Base-by-base conservation (phyloP, 2,329 filamentous ascomycete species). In the Pseudocercospora fijiensis region DNA sequence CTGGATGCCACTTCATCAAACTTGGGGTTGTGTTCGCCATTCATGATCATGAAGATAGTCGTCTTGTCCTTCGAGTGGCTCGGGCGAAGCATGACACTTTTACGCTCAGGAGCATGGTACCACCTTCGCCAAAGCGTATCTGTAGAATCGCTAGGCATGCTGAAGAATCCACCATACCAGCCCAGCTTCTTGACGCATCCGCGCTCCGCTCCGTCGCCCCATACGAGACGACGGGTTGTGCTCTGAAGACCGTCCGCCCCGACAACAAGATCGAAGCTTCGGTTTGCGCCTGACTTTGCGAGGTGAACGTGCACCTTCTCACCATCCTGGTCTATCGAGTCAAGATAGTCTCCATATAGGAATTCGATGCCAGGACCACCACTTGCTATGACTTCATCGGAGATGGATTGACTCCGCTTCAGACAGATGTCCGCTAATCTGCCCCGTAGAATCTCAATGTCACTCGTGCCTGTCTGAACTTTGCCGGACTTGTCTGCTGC, bases 161-260 rank as follows among this genome's bases (percentile, higher is more conserved):
- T 71, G 66, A 75, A 76, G 69, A 74, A 76, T 1, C 62, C 73
- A 16, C 67, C 70, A 59, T 73, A 76, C 61, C 73, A 71, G n/a
- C 69, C 65, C 18, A 75, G 43, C 2, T 57, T 58, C 11, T 69
- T 66, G 20, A 73, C 11, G 5, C 65, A 30, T 1, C 62, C 59
- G 0, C 62, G 45, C 13, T 73, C 70, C n/a, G 61, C 65, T 24
- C 67, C 51, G 1, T 62, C 63, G 10, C 74, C 73, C 47, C 70
- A 76, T 2, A 69, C 70, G 52, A 74, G 27, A 18, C 59, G 65
- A 13, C 75, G 66, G 3, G 73, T 76, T 1, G 60, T 57, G 57
- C 70, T 73, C 51, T 70, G 68, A 9, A 76, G 61, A 2, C 74
- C 74, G 57, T 76, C 75, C 1, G 74, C 74, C 9, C 71, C 75